Conservation (phyloP, 2,329 filamentous ascomycete genomes). For the Paracoccidioides lutzii region DNA sequence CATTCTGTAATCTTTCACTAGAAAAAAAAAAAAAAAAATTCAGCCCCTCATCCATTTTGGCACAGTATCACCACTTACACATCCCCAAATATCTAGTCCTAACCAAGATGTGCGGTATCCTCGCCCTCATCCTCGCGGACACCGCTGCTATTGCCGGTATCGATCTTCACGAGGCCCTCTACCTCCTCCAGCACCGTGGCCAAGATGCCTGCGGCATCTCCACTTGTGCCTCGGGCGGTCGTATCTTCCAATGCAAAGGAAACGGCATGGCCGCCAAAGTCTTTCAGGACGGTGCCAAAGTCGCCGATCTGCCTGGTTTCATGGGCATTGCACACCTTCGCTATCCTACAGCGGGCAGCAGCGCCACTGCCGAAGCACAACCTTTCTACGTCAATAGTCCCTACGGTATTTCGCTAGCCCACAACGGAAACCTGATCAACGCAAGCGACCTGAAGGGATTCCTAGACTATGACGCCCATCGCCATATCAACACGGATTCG, state of each 20-base stretch:
- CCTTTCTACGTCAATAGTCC: conserved; percentile 86
- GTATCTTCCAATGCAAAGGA: conserved; percentile 81
- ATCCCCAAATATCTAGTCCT: conserved; percentile 9
- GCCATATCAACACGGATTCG: conserved; percentile 82
- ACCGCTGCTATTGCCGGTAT: conserved; percentile 43
- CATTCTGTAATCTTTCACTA: background rate
- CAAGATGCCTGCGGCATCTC: conserved; percentile 85
- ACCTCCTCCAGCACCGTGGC: conserved; percentile 61
- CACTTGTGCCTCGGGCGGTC: conserved; percentile 58
- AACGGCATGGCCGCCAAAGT: conserved; percentile 78
- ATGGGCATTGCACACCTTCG: conserved; percentile 79
- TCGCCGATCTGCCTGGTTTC: conserved; percentile 64
- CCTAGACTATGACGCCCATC: conserved; percentile 64
- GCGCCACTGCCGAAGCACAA: conserved; percentile 72
- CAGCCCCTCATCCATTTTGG: conserved; percentile 4
- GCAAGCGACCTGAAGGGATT: conserved; percentile 55
- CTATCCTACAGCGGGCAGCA: conserved; percentile 81
- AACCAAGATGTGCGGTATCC: conserved; percentile 48
- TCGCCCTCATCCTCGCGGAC: conserved; percentile 48
- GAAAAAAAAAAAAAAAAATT: too few relatives aligned
- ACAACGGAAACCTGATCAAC: conserved; percentile 86
- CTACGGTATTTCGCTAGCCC: conserved; percentile 66
- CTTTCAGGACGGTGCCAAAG: conserved; percentile 64
- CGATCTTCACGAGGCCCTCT: conserved; percentile 59
- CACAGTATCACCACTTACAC: conserved; percentile 3